Percentiles rank a stretch among this genome's conserved stretches.
phyloP scores from a whole-genome alignment of 257 asterid species.

The Cinchona pubescens region DNA sequence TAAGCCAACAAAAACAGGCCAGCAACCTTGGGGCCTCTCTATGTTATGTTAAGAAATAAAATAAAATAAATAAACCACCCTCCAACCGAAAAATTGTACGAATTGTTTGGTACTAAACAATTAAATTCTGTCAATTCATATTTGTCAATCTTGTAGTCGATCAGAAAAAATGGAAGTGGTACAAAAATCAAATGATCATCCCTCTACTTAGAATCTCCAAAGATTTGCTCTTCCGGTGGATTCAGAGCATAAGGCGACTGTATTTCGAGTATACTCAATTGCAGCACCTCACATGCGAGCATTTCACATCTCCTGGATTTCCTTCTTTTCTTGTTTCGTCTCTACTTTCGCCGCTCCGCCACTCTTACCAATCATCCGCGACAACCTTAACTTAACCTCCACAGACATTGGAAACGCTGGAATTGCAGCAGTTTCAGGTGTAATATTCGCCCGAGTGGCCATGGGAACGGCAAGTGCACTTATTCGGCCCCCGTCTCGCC shows the following conservation, averaged over 20 bases:
- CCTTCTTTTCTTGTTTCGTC: conserved; percentile 83
- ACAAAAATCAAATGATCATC: conserved; percentile 14
- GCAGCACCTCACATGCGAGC: conserved; percentile 87
- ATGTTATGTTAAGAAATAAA: too few relatives aligned
- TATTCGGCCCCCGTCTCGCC: conserved; percentile 74
- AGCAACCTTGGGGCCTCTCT: too few relatives aligned
- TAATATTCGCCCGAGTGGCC: conserved; percentile 67
- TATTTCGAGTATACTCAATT: conserved; percentile 44
- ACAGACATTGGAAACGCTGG: conserved; percentile 87
- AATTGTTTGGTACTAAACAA: not conserved
- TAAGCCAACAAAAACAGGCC: too few relatives aligned
- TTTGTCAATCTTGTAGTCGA: not conserved
- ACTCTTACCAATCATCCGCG: conserved; percentile 75
- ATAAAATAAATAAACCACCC: not conserved
- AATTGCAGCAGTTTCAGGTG: conserved; percentile 85
- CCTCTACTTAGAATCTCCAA: conserved; percentile 19
- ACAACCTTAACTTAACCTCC: conserved; percentile 70
- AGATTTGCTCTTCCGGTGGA: conserved; percentile 65
- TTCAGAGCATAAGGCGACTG: conserved; percentile 70
- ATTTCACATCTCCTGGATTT: conserved; percentile 80
- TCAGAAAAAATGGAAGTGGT: conserved; percentile 39
- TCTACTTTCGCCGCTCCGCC: conserved; percentile 92
- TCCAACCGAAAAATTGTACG: not conserved
- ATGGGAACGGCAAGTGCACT: conserved; percentile 88
- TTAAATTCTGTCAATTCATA: not conserved